Evolutionary conservation across 352 stramenopile genomes (phyloP).

Genomic region (Phytophthora sp.): DNA sequence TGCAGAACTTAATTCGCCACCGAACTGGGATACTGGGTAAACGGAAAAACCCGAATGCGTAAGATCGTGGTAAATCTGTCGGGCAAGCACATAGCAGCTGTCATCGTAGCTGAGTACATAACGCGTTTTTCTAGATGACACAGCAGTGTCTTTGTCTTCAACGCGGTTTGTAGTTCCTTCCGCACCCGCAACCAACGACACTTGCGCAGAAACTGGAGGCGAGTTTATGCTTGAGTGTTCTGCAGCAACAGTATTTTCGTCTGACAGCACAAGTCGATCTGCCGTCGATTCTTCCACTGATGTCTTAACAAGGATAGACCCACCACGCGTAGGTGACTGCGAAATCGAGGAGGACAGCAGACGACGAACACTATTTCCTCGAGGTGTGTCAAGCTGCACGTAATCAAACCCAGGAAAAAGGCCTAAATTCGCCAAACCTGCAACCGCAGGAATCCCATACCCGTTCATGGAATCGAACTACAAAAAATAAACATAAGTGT

Average conservation of each 20-base stretch:
- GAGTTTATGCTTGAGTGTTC: background rate
- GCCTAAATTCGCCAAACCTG: conserved; percentile 60
- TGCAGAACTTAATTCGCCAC: no score
- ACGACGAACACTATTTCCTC: conserved; percentile 44
- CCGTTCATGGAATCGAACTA: conserved; percentile 74
- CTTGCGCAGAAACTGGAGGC: background rate
- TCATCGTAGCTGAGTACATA: conserved; percentile 80
- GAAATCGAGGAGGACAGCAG: conserved; percentile 44
- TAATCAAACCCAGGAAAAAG: conserved; percentile 52
- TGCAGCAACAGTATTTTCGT: background rate
- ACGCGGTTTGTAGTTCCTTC: background rate
- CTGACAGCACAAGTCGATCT: no score
- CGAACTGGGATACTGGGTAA: conserved; percentile 40
- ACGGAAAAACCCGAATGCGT: conserved; percentile 48
- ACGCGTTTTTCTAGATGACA: conserved; percentile 28
- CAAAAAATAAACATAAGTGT: background rate
- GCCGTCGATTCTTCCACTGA: background rate
- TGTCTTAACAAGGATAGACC: conserved; percentile 8
- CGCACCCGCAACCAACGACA: background rate
- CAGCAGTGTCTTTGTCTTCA: background rate
- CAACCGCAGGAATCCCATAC: conserved; percentile 67
- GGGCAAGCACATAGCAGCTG: conserved; percentile 59
- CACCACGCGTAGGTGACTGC: conserved; percentile 10
- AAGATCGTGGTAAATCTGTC: conserved; percentile 62
- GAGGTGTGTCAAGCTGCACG: conserved; percentile 37